Conservation (phyloP, 73 alveolate genomes). For the Durusdinium trenchii region DNA sequence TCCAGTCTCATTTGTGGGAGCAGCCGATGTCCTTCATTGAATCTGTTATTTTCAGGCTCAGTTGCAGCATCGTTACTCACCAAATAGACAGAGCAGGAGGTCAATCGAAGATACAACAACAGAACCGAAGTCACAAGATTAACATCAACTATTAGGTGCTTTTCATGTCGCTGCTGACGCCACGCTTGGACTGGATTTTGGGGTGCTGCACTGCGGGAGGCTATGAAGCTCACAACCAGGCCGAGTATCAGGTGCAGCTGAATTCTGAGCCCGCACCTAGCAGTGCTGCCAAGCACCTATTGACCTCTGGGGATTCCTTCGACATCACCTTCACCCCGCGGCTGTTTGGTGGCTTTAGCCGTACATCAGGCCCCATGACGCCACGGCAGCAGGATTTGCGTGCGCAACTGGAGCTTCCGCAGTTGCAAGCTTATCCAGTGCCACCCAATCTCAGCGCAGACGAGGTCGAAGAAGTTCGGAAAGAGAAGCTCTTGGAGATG, state of each 20-base stretch:
- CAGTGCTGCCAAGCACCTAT: constrained; percentile 55
- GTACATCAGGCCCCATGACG: constrained; percentile 59
- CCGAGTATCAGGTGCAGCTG: constrained; percentile 79
- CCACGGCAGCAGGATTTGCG: constrained; percentile 71
- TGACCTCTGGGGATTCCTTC: constrained; percentile 84
- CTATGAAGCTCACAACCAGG: constrained; percentile 52
- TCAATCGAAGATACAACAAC: no score
- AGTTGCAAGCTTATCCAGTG: constrained; percentile 77
- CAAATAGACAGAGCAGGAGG: no score
- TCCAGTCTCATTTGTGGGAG: no score
- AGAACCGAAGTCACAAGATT: no score
- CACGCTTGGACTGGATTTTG: constrained; percentile 71
- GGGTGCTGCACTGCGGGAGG: constrained; percentile 91
- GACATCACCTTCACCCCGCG: constrained; percentile 95
- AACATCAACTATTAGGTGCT: neutral
- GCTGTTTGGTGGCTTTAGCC: constrained; percentile 70
- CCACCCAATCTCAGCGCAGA: constrained; percentile 78
- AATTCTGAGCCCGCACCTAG: constrained; percentile 78
- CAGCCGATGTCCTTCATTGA: no score
- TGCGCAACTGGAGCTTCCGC: constrained; percentile 79
- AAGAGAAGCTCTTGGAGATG: constrained; percentile 92
- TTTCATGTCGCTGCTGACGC: constrained; percentile 62
- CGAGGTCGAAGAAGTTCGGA: constrained; percentile 76
- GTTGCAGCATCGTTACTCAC: no score
- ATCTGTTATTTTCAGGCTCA: no score